Base-by-base conservation (phyloP, 257 asterid genomes). In the Nyctanthes arbortristis region DNA sequence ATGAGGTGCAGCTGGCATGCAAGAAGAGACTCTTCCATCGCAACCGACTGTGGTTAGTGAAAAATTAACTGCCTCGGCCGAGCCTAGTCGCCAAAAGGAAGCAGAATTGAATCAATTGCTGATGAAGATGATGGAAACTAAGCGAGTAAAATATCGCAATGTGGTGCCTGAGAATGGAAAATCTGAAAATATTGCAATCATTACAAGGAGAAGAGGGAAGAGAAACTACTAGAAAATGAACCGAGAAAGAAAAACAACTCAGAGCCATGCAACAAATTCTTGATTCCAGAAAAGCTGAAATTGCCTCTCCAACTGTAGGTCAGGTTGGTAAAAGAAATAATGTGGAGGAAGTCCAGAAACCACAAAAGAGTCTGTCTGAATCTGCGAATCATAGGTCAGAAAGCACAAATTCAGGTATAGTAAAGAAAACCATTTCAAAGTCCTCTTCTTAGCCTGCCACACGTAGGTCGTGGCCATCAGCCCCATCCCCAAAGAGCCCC, bases 51-150 rank as follows among this genome's bases (percentile, higher is more conserved):
- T 74, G 27, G 76, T 56, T 67, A 61, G 67, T 73, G 89, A 85
- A 72, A 84, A 77, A 61, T 30, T 77, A 77, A 76, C 71, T 70
- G 73, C 79, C 67, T 89, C 97, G 22, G 91, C 89, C 36, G 96
- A 92, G 80, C 92, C 98, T 98, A 82, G 84, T 78, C 89, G 88
- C 31, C 92, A 88, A 78, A 92, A 88, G 81, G 98, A 94, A 84
- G 96, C 92, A 69, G 98, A 94, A 77, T 79, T 91, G 37, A 84
- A 89, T 65, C 95, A 94, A 78, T 77, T 91, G 79, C 78, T 94
- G 60, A 84, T 75, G 78, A 89, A 88, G 84, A 94, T 94, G 99
- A 85, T 85, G 91, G 97, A 94, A 77, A 88, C 93, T 8, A 92
- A 87, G 80, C 92, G 96, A 31, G 84, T 72, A 32, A 87, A 85